Evolutionary conservation across 2,329 filamentous ascomycete genomes (phyloP), one percentile per base, ranked within the genome.

Genomic region (Apiospora pterosperma): DNA sequence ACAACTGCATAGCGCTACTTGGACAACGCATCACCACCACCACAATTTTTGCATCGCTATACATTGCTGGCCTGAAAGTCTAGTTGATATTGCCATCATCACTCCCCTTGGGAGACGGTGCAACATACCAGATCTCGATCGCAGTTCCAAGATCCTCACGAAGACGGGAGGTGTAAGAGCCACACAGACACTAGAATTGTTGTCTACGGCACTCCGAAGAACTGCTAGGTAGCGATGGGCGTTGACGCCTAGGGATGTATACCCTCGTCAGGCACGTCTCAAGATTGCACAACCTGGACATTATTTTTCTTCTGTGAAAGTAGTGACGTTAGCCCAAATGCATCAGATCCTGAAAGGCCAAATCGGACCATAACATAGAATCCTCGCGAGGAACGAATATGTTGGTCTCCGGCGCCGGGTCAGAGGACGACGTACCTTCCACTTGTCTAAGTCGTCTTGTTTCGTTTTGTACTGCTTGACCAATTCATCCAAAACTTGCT

Each of bases 381-480:
- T 63, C 65, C 65, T 62, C 62, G 70, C 52, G 44, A 44, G 63
- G 59, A 59, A 42, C 52, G 42, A 36, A 62, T n/a, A 39, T 52
- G 31, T 21, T 42, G 31, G 60, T n/a, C 63, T 39, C 48, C 63
- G 42, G 34, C 58, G 64, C 66, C 59, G 31, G 34, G 42, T 55
- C 66, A 60, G 28, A 48, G 38, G 41, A 41, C 23, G 64, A 63
- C 69, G 41, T 80, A 96, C 95, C 92, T 99, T 99, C 96, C 96
- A 99, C 78, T 90, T 94, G 77, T 99, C 95, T 84, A 99, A 87
- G 76, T 99, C 96, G 48, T 93, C 89, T 78, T 99, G 94, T 80
- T 97, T 97, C 36, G 84, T 81, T 83, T 97, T 97, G 84, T 98
- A 98, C 80, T 97, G 93, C 85, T 97, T 97, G 70, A 98, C 87